Evolutionary conservation across 106 monocot species (phyloP).

Genomic region (Apostasia ramifera): DNA sequence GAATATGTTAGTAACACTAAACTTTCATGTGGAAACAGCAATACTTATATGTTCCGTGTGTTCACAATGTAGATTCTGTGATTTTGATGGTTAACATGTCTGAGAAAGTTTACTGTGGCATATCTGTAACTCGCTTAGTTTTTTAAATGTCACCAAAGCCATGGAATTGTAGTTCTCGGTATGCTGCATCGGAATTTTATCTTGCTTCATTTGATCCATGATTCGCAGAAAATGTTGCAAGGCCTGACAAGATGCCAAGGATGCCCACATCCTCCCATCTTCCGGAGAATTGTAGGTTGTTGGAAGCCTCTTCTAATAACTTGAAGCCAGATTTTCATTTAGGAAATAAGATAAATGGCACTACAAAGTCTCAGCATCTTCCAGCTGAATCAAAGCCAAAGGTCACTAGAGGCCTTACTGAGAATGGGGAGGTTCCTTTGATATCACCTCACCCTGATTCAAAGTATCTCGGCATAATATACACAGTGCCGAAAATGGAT

Average conservation of each 20-base stretch:
- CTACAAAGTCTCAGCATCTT: conserved; percentile 11
- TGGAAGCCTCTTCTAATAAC: conserved; percentile 5
- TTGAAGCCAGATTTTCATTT: conserved; percentile 10
- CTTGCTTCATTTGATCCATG: conserved; percentile 34
- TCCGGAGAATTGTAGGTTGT: conserved; percentile 43
- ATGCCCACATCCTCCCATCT: conserved; percentile 12
- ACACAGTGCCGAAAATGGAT: conserved; percentile 49
- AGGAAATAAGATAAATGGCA: conserved; percentile 33
- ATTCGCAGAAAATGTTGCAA: conserved; percentile 47
- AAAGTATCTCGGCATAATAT: conserved; percentile 42
- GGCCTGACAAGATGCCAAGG: conserved; percentile 50
- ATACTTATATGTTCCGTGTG: no score
- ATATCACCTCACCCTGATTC: conserved; percentile 55
- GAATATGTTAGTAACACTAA: no score
- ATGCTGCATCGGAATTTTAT: background rate
- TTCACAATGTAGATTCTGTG: no score
- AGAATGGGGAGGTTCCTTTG: conserved; percentile 9
- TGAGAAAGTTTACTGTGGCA: no score
- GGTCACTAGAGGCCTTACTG: conserved; percentile 1
- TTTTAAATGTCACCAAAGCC: background rate
- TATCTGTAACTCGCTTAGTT: background rate
- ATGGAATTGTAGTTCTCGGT: background rate
- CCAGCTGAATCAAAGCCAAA: background rate
- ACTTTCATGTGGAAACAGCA: no score
- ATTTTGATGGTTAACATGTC: no score